Base-by-base conservation (phyloP, 1,284 basidiomycete species). In the Microbotryum lychnidis-dioicae region DNA sequence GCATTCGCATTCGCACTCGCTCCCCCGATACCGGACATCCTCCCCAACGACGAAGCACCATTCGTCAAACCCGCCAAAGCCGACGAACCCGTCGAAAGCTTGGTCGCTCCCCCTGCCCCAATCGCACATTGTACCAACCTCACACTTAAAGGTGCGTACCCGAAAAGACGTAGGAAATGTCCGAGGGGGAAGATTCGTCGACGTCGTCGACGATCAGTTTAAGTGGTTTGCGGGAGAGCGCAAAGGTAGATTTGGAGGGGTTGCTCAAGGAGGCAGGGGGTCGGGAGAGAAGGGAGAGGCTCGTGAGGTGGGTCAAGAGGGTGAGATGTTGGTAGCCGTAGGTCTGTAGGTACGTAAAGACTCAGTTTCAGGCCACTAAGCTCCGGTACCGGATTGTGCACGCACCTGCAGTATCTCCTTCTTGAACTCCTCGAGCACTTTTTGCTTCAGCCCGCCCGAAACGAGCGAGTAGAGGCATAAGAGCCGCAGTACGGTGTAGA, bases 151-250 rank as follows among this genome's bases (percentile, higher is more conserved):
- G 96, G 96, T 2, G 96, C 93, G 75, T 93, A 98, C 10, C 96
- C 1, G 91, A 96, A 78, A 97, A 98, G 46, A 90, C 89, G 76
- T 90, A 98, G 63, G 89, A 86, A 72, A 97, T 88, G 75, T 99
- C 96, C 72, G 88, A 88, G 69, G 94, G 92, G 20, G 73, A 69
- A 0, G 75, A 72, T 66, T 83, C 82, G 69, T 85, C 87, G 58
- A 79, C 77, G 59, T 97, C 93, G 73, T 98, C 94, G 67, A 96
- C 91, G 45, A 97, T 81, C 25, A 98, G 83, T 29, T 89, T 84
- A n/a, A 98, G 80, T 0, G 86, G 83, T 76, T 91, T 93, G 56
- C 92, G 84, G 23, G 93, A 77, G 6, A 80, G 71, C 2, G 81
- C 72, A 73, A 88, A 97, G 0, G 87, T 84, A 6, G 77, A 72